Base-by-base conservation (phyloP, 192 early-diverging fungal genomes). In the Coemansia sp. region DNA sequence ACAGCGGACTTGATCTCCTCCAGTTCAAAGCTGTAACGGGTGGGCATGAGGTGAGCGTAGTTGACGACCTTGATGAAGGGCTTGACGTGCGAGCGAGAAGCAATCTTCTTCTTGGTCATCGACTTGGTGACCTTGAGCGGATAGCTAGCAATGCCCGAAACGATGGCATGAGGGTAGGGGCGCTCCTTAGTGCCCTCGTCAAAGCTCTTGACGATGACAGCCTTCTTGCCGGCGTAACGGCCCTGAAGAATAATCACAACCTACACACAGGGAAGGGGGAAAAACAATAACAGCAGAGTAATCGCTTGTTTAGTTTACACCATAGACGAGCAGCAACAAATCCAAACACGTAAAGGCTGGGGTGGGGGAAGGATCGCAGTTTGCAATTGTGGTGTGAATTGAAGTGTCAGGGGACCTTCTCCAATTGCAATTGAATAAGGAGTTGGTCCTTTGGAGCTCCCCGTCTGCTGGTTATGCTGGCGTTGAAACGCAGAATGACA, bases 21-120 rank as follows among this genome's bases (percentile, higher is more conserved):
- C 52, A 99, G 87, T 83, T 99, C 96, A 61, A 97, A 87, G 87
- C 88, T 92, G 85, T 98, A 98, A 83, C 97, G 89, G 76, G 97
- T 99, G 83, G 97, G 97, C 95, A 99, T 97, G 65, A 99, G 76
- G 89, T 99, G 97, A 82, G 96, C 92, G 91, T 94, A 98, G 93
- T 99, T 99, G 85, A 99, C 84, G 65, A 88, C 85, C 89, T 97
- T 96, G 85, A 99, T 87, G 88, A 99, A 99, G 74, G 96, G 90
- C 95, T 98, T 98, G 79, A 99, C 95, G 82, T 87, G 89, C 74
- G 93, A 95, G 64, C 97, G 93, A 84, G 94, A 94, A 69, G 93
- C 94, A 56, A 98, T 89, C 86, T 89, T 90, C 90, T 94, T 95
- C 83, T 89, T 89, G 69, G 90, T 89, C 96, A 98, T 98, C 75